These are phyloP conservation scores for Bipolaris bicolor DNA, from an alignment of 2,329 filamentous ascomycete species.

Conservation along the genomic window DNA sequence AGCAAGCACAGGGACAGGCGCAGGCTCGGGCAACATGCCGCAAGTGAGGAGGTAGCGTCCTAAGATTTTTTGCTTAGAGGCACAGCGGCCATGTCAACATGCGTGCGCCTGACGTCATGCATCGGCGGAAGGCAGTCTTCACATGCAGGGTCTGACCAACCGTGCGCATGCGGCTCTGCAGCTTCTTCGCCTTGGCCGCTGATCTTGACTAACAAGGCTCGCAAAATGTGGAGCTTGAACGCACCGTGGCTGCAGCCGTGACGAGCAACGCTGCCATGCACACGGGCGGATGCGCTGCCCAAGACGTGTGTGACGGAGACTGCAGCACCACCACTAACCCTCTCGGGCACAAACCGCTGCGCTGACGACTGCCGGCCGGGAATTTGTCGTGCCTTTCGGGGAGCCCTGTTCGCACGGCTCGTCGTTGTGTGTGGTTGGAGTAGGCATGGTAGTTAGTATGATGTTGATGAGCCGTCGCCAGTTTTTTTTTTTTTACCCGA, in stretches of 20 bases:
- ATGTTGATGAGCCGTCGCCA: not conserved
- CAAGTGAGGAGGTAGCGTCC: slow-evolving; percentile 8
- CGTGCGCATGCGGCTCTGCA: slow-evolving; percentile 39
- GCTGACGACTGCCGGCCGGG: slow-evolving; percentile 12
- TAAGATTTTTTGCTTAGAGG: slow-evolving; percentile 27
- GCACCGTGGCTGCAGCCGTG: slow-evolving; percentile 21
- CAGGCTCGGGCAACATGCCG: slow-evolving; percentile 21
- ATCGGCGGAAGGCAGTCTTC: slow-evolving; percentile 13
- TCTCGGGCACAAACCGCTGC: slow-evolving; percentile 6
- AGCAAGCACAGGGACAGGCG: slow-evolving; percentile 3
- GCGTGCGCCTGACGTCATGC: slow-evolving; percentile 28
- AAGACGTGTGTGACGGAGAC: slow-evolving; percentile 8
- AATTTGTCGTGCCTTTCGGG: not conserved
- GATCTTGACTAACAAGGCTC: slow-evolving; percentile 32
- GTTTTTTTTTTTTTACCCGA: not conserved
- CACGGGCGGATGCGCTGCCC: slow-evolving; percentile 21
- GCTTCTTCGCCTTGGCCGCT: slow-evolving; percentile 35
- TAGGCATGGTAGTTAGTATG: no score
- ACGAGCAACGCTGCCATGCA: slow-evolving; percentile 12
- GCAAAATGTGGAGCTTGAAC: slow-evolving; percentile 21
- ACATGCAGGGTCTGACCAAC: slow-evolving; percentile 32
- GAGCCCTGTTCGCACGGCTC: not conserved
- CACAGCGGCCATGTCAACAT: slow-evolving; percentile 31
- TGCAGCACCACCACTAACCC: slow-evolving; percentile 1
- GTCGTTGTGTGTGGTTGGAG: not conserved